Percentiles rank a stretch among this genome's conserved stretches.
Conservation (phyloP, 169 alveolate genomes). For the Theileria parva region DNA sequence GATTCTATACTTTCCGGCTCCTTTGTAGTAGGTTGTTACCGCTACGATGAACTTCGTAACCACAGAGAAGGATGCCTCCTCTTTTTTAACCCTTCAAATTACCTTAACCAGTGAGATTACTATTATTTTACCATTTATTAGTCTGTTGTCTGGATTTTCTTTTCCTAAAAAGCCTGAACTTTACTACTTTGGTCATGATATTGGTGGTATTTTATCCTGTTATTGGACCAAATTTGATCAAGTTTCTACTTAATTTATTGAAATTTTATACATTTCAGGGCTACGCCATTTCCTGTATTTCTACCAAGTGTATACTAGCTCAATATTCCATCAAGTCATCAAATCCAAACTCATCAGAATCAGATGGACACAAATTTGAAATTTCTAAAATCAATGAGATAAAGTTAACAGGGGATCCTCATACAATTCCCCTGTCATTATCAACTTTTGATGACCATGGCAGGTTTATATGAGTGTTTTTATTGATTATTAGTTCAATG, state of each 20-base stretch:
- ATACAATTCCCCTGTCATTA: slow-evolving; percentile 42
- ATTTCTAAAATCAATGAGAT: not conserved
- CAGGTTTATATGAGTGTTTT: slow-evolving; percentile 7
- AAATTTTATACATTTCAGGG: not conserved
- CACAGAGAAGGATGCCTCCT: slow-evolving; percentile 32
- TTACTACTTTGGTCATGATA: not conserved
- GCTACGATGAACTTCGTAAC: slow-evolving; percentile 1
- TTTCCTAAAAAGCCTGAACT: not conserved
- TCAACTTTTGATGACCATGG: slow-evolving; percentile 18
- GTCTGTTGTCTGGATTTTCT: not conserved
- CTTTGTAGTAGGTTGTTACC: slow-evolving; percentile 26
- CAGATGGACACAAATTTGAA: not conserved
- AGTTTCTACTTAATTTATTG: slow-evolving; percentile 2
- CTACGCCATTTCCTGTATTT: slow-evolving; percentile 32
- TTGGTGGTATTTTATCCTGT: slow-evolving; percentile 14
- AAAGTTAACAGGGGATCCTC: not conserved
- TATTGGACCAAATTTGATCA: slow-evolving; percentile 28
- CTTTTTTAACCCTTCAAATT: slow-evolving; percentile 33
- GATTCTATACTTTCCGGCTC: slow-evolving; percentile 25
- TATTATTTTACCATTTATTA: not conserved
- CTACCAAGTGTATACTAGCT: slow-evolving; percentile 16
- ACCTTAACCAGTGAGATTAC: slow-evolving; percentile 15
- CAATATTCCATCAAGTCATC: slow-evolving; percentile 10
- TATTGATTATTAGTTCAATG: slow-evolving; percentile 11
- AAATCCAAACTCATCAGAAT: not conserved